Evolutionary conservation across 805 yeast species (phyloP).

Genomic region (Kurtzmaniella fragi): DNA sequence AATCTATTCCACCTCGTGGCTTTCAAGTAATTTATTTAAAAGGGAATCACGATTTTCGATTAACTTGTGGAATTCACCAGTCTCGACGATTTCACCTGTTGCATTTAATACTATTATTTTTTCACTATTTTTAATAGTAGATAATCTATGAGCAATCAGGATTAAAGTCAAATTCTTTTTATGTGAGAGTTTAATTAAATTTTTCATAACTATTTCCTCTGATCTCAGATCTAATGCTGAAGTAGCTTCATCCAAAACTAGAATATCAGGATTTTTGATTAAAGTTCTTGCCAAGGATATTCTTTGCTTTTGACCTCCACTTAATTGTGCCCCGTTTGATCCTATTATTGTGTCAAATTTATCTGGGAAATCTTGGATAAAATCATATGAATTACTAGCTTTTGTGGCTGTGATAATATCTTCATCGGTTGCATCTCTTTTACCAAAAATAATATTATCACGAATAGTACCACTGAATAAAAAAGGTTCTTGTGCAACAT

Average conservation of each 20-base stretch:
- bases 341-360: slow-evolving; percentile 82
- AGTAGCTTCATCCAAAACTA: slow-evolving; percentile 90
- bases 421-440: slow-evolving; percentile 47
- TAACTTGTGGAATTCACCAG: slow-evolving; percentile 36
- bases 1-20: slow-evolving; percentile 11
- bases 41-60: slow-evolving; percentile 23
- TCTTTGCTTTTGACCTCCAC: slow-evolving; percentile 95
- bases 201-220: slow-evolving; percentile 78
- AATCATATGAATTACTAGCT: slow-evolving; percentile 68
- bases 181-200: slow-evolving; percentile 51
- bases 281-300: slow-evolving; percentile 88
- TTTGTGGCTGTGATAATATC: slow-evolving; percentile 57
- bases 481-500: slow-evolving; percentile 90
- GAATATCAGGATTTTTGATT: slow-evolving; percentile 69
- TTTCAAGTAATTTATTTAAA: slow-evolving; percentile 32
- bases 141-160: slow-evolving; percentile 86
- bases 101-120: slow-evolving; percentile 64
- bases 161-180: slow-evolving; percentile 64
- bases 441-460: slow-evolving; percentile 80
- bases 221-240: slow-evolving; percentile 88
- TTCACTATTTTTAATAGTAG: slow-evolving; percentile 81
- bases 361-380: slow-evolving; percentile 72
- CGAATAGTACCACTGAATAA: slow-evolving; percentile 79
- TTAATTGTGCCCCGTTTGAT: slow-evolving; percentile 63
- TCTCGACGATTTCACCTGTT: slow-evolving; percentile 59